Evolutionary conservation across 768 basidiomycete genomes (phyloP).

Genomic region (Trametes cubensis): DNA sequence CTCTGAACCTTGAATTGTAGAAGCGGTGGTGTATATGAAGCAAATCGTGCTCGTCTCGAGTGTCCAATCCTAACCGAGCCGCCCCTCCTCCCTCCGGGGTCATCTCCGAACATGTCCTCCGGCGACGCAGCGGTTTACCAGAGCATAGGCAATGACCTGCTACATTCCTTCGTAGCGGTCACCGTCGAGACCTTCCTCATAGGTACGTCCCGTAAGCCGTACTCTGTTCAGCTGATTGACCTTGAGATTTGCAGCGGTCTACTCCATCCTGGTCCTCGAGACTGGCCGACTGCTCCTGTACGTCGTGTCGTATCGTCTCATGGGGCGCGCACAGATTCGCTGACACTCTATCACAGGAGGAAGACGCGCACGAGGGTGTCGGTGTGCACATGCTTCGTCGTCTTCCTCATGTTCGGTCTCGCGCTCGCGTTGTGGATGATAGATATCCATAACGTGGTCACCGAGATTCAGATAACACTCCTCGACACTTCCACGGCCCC

Average conservation of each 20-base stretch:
- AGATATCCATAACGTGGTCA: slow-evolving; percentile 26
- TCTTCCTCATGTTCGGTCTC: slow-evolving; percentile 18
- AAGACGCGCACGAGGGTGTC: neutral
- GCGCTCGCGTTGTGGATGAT: slow-evolving; percentile 26
- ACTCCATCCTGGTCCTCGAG: neutral
- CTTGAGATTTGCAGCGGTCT: neutral
- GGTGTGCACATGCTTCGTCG: neutral
- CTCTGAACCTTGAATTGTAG: too few species aligned
- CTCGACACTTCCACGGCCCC: slow-evolving; percentile 10
- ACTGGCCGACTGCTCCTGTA: neutral
- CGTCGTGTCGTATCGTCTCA: neutral
- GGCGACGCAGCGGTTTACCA: neutral
- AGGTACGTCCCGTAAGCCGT: neutral
- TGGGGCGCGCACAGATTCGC: neutral
- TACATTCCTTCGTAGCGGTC: slow-evolving; percentile 16
- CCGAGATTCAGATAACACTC: slow-evolving; percentile 17
- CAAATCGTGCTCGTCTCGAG: too few species aligned
- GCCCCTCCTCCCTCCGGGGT: too few species aligned
- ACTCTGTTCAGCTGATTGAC: too few species aligned
- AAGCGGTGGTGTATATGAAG: too few species aligned
- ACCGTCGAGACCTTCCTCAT: slow-evolving; percentile 13
- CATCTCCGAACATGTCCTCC: too few species aligned
- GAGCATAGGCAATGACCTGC: slow-evolving; percentile 8
- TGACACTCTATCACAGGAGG: neutral
- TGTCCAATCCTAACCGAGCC: too few species aligned